A percentile compares a stretch with the other conserved stretches of the same genome.
phyloP scores from a whole-genome alignment of 768 basidiomycete species.

The Hydnum rufescens region DNA sequence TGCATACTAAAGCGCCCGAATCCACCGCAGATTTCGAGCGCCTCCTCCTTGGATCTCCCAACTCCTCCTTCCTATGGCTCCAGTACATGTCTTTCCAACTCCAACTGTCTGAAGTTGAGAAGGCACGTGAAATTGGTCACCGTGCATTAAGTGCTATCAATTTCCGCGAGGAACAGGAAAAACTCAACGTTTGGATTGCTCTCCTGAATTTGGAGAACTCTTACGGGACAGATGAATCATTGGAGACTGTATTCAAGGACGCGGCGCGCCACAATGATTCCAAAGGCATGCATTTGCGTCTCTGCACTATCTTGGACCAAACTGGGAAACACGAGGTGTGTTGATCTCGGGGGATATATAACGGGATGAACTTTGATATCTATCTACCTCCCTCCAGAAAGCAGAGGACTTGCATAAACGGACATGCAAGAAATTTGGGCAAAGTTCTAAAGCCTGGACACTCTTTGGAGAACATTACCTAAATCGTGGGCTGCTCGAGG shows the following conservation, averaged over 20 bases:
- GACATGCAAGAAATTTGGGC: slow-evolving; percentile 85
- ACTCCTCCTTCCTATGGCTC: slow-evolving; percentile 96
- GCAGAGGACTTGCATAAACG: slow-evolving; percentile 83
- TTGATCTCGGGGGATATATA: neutral
- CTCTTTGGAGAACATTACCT: slow-evolving; percentile 70
- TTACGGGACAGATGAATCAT: slow-evolving; percentile 66
- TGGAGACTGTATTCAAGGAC: slow-evolving; percentile 75
- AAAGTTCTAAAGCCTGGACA: slow-evolving; percentile 88
- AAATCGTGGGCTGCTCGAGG: slow-evolving; percentile 48
- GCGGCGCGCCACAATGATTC: slow-evolving; percentile 82
- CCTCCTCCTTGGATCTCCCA: slow-evolving; percentile 76
- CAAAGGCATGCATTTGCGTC: slow-evolving; percentile 69
- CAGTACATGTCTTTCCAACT: slow-evolving; percentile 99
- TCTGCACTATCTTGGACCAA: slow-evolving; percentile 70
- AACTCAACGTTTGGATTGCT: slow-evolving; percentile 94
- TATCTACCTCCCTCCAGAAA: slow-evolving; percentile 30
- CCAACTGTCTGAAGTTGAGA: slow-evolving; percentile 89
- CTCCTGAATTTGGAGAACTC: slow-evolving; percentile 84
- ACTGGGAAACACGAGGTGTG: slow-evolving; percentile 62
- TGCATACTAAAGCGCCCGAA: slow-evolving; percentile 70
- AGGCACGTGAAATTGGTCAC: slow-evolving; percentile 71
- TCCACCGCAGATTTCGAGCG: slow-evolving; percentile 93
- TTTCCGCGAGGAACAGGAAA: slow-evolving; percentile 92
- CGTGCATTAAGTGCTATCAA: slow-evolving; percentile 74
- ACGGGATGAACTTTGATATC: neutral